A percentile compares a stretch with the other conserved stretches of the same genome.
These are phyloP conservation scores for Coleophoma cylindrospora DNA, from an alignment of 2,329 filamentous ascomycete species.

Conservation along the genomic window DNA sequence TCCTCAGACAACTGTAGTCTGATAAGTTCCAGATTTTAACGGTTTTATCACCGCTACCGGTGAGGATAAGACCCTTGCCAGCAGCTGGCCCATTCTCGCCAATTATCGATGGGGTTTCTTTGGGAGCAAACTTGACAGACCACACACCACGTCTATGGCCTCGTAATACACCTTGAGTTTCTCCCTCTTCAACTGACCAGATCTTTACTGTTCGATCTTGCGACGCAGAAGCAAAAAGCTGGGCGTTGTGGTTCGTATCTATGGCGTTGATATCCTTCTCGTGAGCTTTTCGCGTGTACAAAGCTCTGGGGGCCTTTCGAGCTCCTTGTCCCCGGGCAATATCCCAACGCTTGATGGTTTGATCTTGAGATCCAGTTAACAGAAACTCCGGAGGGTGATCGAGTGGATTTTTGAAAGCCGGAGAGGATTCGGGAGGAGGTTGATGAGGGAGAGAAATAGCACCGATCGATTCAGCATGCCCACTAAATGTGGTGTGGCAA, in stretches of 20 bases:
- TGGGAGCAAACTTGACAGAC: slow-evolving; percentile 87
- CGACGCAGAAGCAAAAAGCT: slow-evolving; percentile 91
- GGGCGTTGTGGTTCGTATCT: slow-evolving; percentile 67
- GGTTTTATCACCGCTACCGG: slow-evolving; percentile 93
- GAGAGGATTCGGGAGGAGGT: slow-evolving; percentile 61
- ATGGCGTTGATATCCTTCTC: slow-evolving; percentile 99
- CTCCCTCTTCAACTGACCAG: slow-evolving; percentile 85
- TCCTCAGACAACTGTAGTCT: slow-evolving; percentile 88
- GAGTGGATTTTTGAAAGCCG: slow-evolving; percentile 68
- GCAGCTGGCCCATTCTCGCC: slow-evolving; percentile 68
- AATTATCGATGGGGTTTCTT: slow-evolving; percentile 67
- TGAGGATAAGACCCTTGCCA: slow-evolving; percentile 77
- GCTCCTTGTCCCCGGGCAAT: slow-evolving; percentile 52
- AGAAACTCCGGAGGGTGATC: slow-evolving; percentile 78
- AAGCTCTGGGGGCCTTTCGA: slow-evolving; percentile 56
- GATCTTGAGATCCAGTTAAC: slow-evolving; percentile 89
- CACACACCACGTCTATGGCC: slow-evolving; percentile 95
- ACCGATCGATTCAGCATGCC: slow-evolving; percentile 90
- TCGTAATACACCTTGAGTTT: slow-evolving; percentile 83
- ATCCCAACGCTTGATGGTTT: slow-evolving; percentile 93
- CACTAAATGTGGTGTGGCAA: slow-evolving; percentile 80
- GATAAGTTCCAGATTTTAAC: slow-evolving; percentile 91
- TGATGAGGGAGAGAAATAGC: slow-evolving; percentile 78
- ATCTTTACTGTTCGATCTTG: slow-evolving; percentile 97
- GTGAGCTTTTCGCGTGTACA: slow-evolving; percentile 90